Percentiles rank a stretch among this genome's conserved stretches.
These are phyloP conservation scores for Iris macrosiphon DNA, from an alignment of 106 monocot species.

Conservation along the genomic window DNA sequence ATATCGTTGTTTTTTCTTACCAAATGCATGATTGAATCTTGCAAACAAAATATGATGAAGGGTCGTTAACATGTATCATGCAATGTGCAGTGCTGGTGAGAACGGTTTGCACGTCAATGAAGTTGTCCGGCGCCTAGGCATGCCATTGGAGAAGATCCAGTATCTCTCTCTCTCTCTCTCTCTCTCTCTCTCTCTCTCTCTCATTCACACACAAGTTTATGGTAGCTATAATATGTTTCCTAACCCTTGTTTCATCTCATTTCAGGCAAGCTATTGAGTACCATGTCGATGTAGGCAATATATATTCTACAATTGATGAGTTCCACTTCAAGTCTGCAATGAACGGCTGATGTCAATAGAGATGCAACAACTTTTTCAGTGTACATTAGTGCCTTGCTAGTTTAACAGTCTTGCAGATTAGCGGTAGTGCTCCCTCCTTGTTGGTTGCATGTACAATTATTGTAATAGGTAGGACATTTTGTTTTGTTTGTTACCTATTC, in stretches of 20 bases:
- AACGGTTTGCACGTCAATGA: constrained; percentile 72
- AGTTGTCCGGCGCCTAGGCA: constrained; percentile 29
- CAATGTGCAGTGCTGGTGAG: constrained; percentile 35
- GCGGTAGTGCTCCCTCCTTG: no score
- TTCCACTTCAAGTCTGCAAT: constrained; percentile 62
- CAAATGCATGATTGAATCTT: not conserved
- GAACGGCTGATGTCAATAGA: constrained; percentile 55
- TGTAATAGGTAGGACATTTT: no score
- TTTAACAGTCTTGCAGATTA: no score
- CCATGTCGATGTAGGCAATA: constrained; percentile 63
- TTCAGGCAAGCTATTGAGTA: constrained; percentile 50
- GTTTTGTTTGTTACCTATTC: no score
- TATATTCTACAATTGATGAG: constrained; percentile 91
- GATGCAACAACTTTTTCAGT: no score
- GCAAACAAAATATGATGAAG: not conserved
- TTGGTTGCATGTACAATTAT: no score
- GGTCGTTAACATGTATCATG: not conserved
- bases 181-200: not conserved
- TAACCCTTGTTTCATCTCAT: not conserved
- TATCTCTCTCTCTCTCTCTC: constrained; percentile 10
- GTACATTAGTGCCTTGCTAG: no score
- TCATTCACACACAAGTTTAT: no score
- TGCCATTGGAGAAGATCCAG: constrained; percentile 44
- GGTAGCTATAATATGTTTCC: not conserved
- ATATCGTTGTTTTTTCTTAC: not conserved